Evolutionary conservation across 179 eudicot species (phyloP), one percentile per base, ranked within the genome.

Genomic region (Beta macrorhiza): DNA sequence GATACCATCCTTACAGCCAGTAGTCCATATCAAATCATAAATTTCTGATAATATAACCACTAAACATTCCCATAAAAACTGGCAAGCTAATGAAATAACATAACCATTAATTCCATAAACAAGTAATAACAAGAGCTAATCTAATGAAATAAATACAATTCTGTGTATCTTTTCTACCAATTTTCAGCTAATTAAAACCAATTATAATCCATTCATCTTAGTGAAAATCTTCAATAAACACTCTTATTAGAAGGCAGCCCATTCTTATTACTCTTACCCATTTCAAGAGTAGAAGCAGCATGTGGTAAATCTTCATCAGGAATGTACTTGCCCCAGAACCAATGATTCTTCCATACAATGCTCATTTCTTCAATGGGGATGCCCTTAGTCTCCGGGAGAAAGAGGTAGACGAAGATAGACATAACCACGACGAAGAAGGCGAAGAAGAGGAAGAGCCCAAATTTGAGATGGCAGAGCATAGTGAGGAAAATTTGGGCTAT

Each of bases 331-430:
- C 87, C 84, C 90, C 90, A 87, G 20, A 69, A 81, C 83, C 84
- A 83, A 64, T 87, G 90, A 0, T 75, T 83, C 83, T 83, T 83
- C 86, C 86, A 87, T 0, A 85, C 90, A 45, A 55, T 78, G 49
- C 81, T 85, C 86, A 87, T 83, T 52, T 87, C 90, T 47, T 87
- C 90, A 5, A 87, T 87, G 1, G 90, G 90, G 2, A 87, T 64
- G 0, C 88, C 89, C 74, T 83, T 87, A 0, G 90, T 87, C 80
- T 87, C 90, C 7, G 88, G 86, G 14, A 86, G 57, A 74, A 86
- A 86, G 75, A 86, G 72, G 80, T 76, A 82, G 65, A 86, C 47
- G 76, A 86, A 86, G 15, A 83, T 14, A 0, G 90, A 77, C 88
- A 85, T 87, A 4, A 81, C 78, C 5, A 79, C 16, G 0, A 87